Evolutionary conservation across 2,329 filamentous ascomycete genomes (phyloP), one percentile per base, ranked within the genome.

Genomic region (Aureobasidium musti): DNA sequence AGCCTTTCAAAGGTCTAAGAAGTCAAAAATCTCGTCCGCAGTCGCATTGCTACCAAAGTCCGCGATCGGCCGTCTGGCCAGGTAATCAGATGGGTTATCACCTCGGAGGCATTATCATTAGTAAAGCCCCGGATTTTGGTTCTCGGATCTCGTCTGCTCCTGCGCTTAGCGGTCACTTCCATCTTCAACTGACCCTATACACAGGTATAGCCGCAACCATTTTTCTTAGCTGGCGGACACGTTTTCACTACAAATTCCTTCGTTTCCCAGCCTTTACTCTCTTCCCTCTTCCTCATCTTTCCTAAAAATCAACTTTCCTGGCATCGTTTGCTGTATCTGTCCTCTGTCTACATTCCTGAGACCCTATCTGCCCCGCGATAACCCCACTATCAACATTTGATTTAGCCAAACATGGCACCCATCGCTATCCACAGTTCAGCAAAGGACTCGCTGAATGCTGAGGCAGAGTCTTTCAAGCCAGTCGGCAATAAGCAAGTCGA

Each of bases 391-490:
- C 41, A 63, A 52, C 45, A 63, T 21, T 64, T 30, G 23, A 49
- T 43, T 13, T 47, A 13, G 7, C 10, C 11, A 26, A 54, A 43
- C 67, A 78, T 78, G 77, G 73, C 77, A 26, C 77, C 77, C 60
- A 74, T 72, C 30, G 76, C 76, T 33, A 71, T 77, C 59, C 69
- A 74, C 66, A 69, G 68, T 52, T 73, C 74, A 69, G 8, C 54
- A 28, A 72, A 70, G 64, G 69, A 68, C 52, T 64, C 67, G 64
- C 71, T 75, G 56, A 76, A 82, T 71, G 77, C 80, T 68, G 79
- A 80, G 70, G 77, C 78, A 30, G 71, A 76, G 43, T 70, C 76
- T 17, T 80, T 79, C 73, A 76, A 77, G 39, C 77, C 77, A 17
- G 68, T 73, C 43, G 70, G 71, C 47, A 78, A 77, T 60, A 72